Evolutionary conservation across 805 yeast species (phyloP).

Genomic region (Brettanomyces naardenensis): DNA sequence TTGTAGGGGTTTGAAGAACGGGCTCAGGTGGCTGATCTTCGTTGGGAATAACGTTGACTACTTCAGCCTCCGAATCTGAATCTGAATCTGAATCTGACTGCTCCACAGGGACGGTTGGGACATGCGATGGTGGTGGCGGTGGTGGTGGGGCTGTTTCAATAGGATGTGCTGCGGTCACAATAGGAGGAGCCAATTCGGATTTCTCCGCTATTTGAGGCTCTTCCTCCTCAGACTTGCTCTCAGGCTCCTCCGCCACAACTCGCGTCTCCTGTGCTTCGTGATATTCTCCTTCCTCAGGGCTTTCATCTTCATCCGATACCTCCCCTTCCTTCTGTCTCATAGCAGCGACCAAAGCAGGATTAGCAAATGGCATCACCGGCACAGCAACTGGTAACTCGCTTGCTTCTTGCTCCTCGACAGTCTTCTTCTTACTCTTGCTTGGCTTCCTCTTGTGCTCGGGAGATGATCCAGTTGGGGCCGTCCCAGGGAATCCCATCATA

Average conservation of each 20-base stretch:
- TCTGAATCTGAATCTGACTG: constrained; percentile 6
- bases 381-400: constrained; percentile 31
- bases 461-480: constrained; percentile 12
- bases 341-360: constrained; percentile 26
- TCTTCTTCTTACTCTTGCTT: constrained; percentile 8
- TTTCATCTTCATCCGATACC: constrained; percentile 9
- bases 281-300: constrained; percentile 7
- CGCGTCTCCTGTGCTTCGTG: no score
- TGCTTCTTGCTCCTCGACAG: neutral
- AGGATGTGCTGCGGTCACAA: neutral
- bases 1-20: constrained; percentile 2
- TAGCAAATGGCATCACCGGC: constrained; percentile 48
- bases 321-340: constrained; percentile 6
- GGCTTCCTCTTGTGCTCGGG: constrained; percentile 19
- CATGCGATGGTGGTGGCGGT: constrained; percentile 9
- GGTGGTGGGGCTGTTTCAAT: no score
- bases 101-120: constrained; percentile 10
- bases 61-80: neutral
- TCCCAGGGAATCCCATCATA: constrained; percentile 46
- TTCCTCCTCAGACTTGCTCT: constrained; percentile 1
- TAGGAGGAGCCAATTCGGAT: neutral
- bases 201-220: neutral
- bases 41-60: no score
- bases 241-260: constrained; percentile 10
- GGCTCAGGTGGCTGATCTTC: neutral